Evolutionary conservation across 805 yeast genomes (phyloP), one percentile per base, ranked within the genome.

Genomic region (Wickerhamiella hasegawae): DNA sequence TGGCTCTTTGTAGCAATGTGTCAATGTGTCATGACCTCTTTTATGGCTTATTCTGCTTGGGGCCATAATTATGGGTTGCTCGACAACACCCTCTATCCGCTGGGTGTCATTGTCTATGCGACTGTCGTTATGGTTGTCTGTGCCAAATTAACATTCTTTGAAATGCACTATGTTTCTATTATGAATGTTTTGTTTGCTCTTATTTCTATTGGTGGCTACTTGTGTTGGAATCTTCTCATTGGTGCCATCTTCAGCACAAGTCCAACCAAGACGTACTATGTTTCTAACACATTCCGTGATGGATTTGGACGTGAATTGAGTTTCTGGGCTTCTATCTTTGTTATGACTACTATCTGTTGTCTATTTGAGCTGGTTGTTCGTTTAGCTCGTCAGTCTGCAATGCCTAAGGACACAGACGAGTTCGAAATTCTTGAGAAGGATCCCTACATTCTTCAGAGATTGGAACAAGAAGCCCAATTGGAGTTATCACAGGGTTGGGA

Each of bases 131-230:
- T 73, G 31, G 58, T 83, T 5, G 77, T 90, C 47, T 79, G 80
- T 50, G 63, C 76, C 33, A 90, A 85, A 55, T 66, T 82, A 40
- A 82, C 79, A 46, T 64, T 84, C 36, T 54, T 87, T 26, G 96
- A 87, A 46, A 82, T 81, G 73, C 69, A 66, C 38, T 62, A 70
- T 41, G 63, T 82, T 39, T 76, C 79, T 11, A 66, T 80, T 62
- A 49, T 82, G 27, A 76, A 80, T 17, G 59, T 73, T 44, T 71
- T 73, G 0, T 72, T 90, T 1, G 66, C 75, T 41, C 49, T 69
- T 10, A 63, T 84, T 12, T 81, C 94, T 0, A 74, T 74, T 22
- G 71, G 76, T 18, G 98, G 97, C 1, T 90, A 92, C 76, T 58
- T 79, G 5, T 46, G 75, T 10, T 90, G 96, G 95, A 74, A 81